Percentiles rank a stretch among this genome's conserved stretches.
Conservation (phyloP, 2,329 filamentous ascomycete genomes). For the Cladosporium phlei region DNA sequence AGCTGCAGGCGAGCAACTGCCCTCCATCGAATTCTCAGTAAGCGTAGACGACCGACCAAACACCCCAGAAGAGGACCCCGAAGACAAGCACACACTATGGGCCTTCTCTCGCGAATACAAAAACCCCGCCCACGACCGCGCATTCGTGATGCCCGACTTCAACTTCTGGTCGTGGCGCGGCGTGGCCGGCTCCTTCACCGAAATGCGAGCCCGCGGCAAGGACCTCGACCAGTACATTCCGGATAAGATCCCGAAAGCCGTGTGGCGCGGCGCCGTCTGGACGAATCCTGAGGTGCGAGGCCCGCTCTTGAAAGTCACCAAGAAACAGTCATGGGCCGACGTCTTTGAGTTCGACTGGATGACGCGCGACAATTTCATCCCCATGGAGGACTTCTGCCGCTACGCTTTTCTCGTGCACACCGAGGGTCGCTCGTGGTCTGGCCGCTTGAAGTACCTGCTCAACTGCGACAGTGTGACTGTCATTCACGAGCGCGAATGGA, state of each 20-base stretch:
- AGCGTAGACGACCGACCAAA: conserved; percentile 37
- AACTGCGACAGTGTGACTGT: conserved; percentile 28
- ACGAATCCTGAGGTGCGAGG: conserved; percentile 27
- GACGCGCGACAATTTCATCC: conserved; percentile 15
- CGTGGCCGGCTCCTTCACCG: conserved; percentile 21
- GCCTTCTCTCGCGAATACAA: conserved; percentile 19
- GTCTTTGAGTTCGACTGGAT: conserved; percentile 28
- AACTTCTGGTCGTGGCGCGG: conserved; percentile 47
- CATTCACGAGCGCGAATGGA: conserved; percentile 26
- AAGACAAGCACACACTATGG: conserved; percentile 20
- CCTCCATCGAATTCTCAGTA: conserved; percentile 44
- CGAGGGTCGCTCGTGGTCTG: conserved; percentile 28
- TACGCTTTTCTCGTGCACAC: conserved; percentile 28
- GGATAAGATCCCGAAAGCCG: conserved; percentile 26
- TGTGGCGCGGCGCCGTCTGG: conserved; percentile 30
- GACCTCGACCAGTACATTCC: conserved; percentile 21
- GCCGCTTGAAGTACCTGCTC: conserved; percentile 27
- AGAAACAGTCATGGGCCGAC: conserved; percentile 34
- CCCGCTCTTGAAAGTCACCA: conserved; percentile 28
- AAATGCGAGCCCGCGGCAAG: conserved; percentile 19
- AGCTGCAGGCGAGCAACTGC: conserved; percentile 35
- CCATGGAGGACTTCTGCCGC: conserved; percentile 25
- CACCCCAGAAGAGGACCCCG: conserved; percentile 11
- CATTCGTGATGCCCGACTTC: conserved; percentile 51
- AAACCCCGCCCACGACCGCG: conserved; percentile 30